Evolutionary conservation across 192 early-diverging fungal species (phyloP).

Genomic region (Funneliformis geosporum): DNA sequence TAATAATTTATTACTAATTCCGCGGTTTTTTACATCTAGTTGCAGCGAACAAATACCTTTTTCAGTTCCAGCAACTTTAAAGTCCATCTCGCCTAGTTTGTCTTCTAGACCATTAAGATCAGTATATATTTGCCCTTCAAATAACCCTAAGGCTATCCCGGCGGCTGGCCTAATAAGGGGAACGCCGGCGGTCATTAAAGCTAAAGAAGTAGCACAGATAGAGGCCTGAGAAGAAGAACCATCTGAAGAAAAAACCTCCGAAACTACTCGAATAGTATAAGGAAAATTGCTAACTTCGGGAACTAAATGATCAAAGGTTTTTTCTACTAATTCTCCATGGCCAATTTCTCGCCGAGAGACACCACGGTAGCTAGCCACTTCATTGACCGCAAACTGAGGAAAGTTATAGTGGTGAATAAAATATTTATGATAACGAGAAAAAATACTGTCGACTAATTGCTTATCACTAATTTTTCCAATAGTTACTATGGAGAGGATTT

Average conservation of each 20-base stretch:
- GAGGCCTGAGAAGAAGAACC: constrained; percentile 27
- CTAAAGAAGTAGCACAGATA: constrained; percentile 22
- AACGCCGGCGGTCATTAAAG: constrained; percentile 14
- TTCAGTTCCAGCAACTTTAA: constrained; percentile 25
- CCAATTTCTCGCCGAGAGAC: constrained; percentile 23
- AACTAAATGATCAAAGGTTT: constrained; percentile 22
- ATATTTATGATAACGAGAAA: constrained; percentile 16
- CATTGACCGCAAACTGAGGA: constrained; percentile 23
- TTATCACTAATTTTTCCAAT: constrained; percentile 25
- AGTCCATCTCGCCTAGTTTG: constrained; percentile 23
- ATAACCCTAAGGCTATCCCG: constrained; percentile 18
- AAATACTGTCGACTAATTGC: constrained; percentile 22
- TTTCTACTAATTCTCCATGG: constrained; percentile 15
- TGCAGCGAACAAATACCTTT: constrained; percentile 13
- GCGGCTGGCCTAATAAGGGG: constrained; percentile 21
- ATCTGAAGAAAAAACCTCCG: constrained; percentile 25
- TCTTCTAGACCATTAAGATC: constrained; percentile 25
- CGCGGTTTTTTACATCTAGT: constrained; percentile 16
- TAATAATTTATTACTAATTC: constrained; percentile 12
- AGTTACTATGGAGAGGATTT: constrained; percentile 7
- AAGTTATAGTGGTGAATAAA: constrained; percentile 28
- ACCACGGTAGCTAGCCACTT: constrained; percentile 17
- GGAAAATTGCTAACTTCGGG: background rate
- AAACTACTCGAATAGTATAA: constrained; percentile 11
- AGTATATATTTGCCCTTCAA: constrained; percentile 26